Conservation (phyloP, 2,329 filamentous ascomycete genomes). For the Zasmidium cellare region DNA sequence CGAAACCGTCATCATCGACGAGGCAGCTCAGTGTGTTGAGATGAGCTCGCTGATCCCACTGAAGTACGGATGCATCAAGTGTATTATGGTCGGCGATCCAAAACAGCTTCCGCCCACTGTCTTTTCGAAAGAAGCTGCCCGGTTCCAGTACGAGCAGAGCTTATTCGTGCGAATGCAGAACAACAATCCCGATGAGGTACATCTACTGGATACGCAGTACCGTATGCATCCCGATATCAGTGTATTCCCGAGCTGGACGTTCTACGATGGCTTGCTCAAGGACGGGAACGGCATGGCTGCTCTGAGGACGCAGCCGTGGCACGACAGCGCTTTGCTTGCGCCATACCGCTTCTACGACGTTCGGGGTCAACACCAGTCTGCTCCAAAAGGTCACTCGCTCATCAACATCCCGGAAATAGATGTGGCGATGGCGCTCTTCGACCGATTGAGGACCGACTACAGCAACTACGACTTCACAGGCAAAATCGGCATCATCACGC, state of each 20-base stretch:
- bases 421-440: constrained; percentile 81
- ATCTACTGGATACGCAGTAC: constrained; percentile 96
- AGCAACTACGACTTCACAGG: constrained; percentile 60
- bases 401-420: constrained; percentile 86
- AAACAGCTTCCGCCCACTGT: constrained; percentile 97
- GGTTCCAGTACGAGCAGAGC: constrained; percentile 95
- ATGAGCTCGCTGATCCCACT: constrained; percentile 93
- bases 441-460: constrained; percentile 73
- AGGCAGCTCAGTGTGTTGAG: constrained; percentile 97
- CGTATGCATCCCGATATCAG: constrained; percentile 99
- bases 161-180: constrained; percentile 97
- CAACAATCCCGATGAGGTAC: constrained; percentile 83
- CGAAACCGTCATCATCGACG: constrained; percentile 96
- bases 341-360: constrained; percentile 98
- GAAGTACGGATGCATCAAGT: constrained; percentile 96
- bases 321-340: constrained; percentile 74
- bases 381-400: constrained; percentile 82
- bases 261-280: constrained; percentile 85
- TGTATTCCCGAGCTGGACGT: constrained; percentile 81
- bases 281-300: constrained; percentile 74
- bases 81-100: constrained; percentile 94
- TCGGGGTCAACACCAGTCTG: constrained; percentile 78
- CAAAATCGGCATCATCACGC: constrained; percentile 90
- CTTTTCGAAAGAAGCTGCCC: constrained; percentile 86
- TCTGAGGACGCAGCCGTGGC: constrained; percentile 80